Evolutionary conservation across 768 basidiomycete genomes (phyloP), one percentile per base, ranked within the genome.

Genomic region (Leccinum uliginosum): DNA sequence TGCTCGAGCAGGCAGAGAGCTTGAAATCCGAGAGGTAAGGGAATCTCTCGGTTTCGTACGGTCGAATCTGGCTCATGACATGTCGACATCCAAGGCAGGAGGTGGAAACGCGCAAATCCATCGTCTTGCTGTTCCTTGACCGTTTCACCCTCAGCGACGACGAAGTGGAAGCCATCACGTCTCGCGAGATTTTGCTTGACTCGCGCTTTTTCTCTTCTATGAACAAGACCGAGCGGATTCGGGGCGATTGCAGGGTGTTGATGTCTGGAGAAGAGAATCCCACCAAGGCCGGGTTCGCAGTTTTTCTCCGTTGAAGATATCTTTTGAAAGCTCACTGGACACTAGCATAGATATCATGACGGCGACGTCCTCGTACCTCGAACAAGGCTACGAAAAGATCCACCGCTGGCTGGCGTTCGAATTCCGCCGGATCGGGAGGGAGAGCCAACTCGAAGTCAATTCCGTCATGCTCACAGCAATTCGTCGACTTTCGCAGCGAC

Each of bases 341-440:
- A 26, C 61, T n/a, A 97, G 95, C 3, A 73, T 91, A 46, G 96
- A 98, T 65, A 92, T 98, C 57, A 92, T 98, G 84, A 75, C 87
- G 0, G 77, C 84, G 8, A 97, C 92, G 0, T 85, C 88, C 0
- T 77, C 84, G 9, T 81, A 91, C 59, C 83, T 98, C 46, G 94
- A 98, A 67, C 85, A 89, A 61, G 95, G 87, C 3, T 95, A 91
- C 71, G 85, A 91, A 57, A 98, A 97, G 74, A 83, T 95, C 43
- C 79, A 87, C 55, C 85, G 93, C 24, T 95, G 89, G 84, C 83
- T 86, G 68, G 81, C 85, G 1, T 86, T 88, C 66, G 91, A 96
- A 68, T 93, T 97, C 67, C 80, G 90, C 10, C 82, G 85, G 59
- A 83, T 89, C 60, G 87, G 86, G 6, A 80, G 84, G 29, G 93